phyloP scores from a whole-genome alignment of 2,329 filamentous ascomycete genomes.

The Grosmannia penicillata region DNA sequence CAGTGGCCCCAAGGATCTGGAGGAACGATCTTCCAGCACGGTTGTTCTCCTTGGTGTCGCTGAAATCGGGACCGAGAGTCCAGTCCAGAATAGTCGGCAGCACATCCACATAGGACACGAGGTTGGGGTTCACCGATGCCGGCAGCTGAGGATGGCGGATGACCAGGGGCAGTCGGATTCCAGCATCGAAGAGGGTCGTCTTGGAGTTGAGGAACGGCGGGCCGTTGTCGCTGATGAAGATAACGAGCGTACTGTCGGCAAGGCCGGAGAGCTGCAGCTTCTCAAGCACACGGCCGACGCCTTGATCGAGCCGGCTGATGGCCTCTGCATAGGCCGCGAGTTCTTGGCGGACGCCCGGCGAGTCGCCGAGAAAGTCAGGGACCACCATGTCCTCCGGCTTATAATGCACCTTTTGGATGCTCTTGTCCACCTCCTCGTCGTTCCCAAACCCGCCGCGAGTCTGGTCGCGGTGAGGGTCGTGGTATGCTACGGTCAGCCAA shows the following conservation, averaged over 20 bases:
- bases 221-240: slow-evolving; percentile 34
- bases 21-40: slow-evolving; percentile 23
- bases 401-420: slow-evolving; percentile 11
- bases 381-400: slow-evolving; percentile 21
- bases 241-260: slow-evolving; percentile 22
- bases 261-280: slow-evolving; percentile 18
- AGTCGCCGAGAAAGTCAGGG: slow-evolving; percentile 24
- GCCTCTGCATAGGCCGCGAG: slow-evolving; percentile 26
- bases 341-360: slow-evolving; percentile 24
- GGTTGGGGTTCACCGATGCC: slow-evolving; percentile 22
- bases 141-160: slow-evolving; percentile 18
- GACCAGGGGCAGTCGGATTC: slow-evolving; percentile 27
- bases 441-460: slow-evolving; percentile 29
- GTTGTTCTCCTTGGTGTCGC: not conserved
- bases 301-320: slow-evolving; percentile 25
- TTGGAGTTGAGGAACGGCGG: slow-evolving; percentile 35
- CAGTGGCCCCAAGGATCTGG: slow-evolving; percentile 15
- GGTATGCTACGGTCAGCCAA: slow-evolving; percentile 28
- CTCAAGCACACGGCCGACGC: slow-evolving; percentile 24
- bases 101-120: slow-evolving; percentile 30
- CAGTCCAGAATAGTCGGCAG: slow-evolving; percentile 29
- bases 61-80: slow-evolving; percentile 12
- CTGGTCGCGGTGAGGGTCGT: slow-evolving; percentile 29
- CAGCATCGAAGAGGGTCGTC: slow-evolving; percentile 33
- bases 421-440: slow-evolving; percentile 15